phyloP scores from a whole-genome alignment of 1,284 basidiomycete genomes.

The Cutaneotrichosporon sp. region DNA sequence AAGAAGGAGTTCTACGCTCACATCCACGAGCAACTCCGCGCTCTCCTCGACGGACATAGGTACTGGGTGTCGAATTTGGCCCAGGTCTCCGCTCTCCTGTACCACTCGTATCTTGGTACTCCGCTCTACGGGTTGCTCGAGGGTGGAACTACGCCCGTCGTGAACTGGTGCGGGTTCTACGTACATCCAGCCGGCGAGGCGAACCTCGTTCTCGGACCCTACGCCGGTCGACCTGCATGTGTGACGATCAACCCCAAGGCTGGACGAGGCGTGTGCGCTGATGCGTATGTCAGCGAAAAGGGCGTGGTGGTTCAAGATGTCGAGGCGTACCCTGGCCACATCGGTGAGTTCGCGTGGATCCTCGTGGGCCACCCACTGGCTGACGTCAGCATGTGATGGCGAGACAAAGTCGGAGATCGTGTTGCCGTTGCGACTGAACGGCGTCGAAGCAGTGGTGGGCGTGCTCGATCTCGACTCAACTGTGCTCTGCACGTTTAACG shows the following conservation, averaged over 20 bases:
- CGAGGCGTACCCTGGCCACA: slow-evolving; percentile 77
- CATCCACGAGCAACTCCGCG: slow-evolving; percentile 63
- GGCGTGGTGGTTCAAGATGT: slow-evolving; percentile 71
- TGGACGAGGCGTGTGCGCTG: slow-evolving; percentile 75
- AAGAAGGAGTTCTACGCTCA: slow-evolving; percentile 76
- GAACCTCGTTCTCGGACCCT: slow-evolving; percentile 71
- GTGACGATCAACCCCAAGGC: slow-evolving; percentile 67
- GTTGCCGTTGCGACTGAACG: slow-evolving; percentile 61
- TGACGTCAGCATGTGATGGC: slow-evolving; percentile 68
- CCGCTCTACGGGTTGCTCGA: slow-evolving; percentile 61
- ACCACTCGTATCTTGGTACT: slow-evolving; percentile 67
- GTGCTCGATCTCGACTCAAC: slow-evolving; percentile 85
- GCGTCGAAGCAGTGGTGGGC: slow-evolving; percentile 58
- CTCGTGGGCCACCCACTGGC: background rate
- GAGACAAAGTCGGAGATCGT: slow-evolving; percentile 84
- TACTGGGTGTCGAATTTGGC: slow-evolving; percentile 86
- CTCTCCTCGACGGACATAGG: slow-evolving; percentile 65
- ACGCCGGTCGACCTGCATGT: slow-evolving; percentile 84
- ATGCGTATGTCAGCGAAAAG: slow-evolving; percentile 62
- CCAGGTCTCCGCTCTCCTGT: slow-evolving; percentile 75
- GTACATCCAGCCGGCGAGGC: slow-evolving; percentile 59
- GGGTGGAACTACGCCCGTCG: slow-evolving; percentile 57
- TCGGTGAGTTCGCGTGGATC: slow-evolving; percentile 49
- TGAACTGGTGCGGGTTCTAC: slow-evolving; percentile 91
- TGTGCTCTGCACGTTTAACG: slow-evolving; percentile 66